phyloP scores from a whole-genome alignment of 2,329 filamentous ascomycete genomes.

The Phialophora chinensis region DNA sequence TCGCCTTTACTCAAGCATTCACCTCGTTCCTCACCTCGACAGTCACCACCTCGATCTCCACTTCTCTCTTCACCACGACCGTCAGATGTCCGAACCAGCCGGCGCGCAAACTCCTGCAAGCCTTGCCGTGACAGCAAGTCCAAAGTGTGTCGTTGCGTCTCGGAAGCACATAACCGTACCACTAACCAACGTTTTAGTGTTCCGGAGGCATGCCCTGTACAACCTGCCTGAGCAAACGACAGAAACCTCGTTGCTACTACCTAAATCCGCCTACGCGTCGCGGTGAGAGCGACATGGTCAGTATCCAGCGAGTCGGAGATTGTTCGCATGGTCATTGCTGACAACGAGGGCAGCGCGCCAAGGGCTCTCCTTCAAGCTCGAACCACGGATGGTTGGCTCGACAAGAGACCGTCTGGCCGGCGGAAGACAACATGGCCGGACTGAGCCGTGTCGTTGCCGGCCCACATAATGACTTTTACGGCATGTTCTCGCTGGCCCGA shows the following conservation, averaged over 20 bases:
- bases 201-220: slow-evolving; percentile 33
- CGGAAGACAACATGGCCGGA: slow-evolving; percentile 11
- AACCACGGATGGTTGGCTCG: slow-evolving; percentile 12
- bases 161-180: not conserved
- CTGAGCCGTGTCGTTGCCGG: slow-evolving; percentile 1
- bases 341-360: slow-evolving; percentile 4
- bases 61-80: not conserved
- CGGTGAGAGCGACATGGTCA: slow-evolving; percentile 25
- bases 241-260: slow-evolving; percentile 34
- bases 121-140: slow-evolving; percentile 38
- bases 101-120: slow-evolving; percentile 34
- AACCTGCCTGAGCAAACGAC: slow-evolving; percentile 33
- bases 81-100: slow-evolving; percentile 12
- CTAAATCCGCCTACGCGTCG: slow-evolving; percentile 18
- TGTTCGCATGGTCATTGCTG: not conserved
- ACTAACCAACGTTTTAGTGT: slow-evolving; percentile 25
- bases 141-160: slow-evolving; percentile 18
- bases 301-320: not conserved
- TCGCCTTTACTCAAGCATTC: slow-evolving; percentile 19
- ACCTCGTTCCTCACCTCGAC: slow-evolving; percentile 6
- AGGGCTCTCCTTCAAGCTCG: slow-evolving; percentile 4
- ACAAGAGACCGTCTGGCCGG: slow-evolving; percentile 9
- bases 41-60: slow-evolving; percentile 8
- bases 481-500: slow-evolving; percentile 27
- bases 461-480: slow-evolving; percentile 26